Evolutionary conservation across 2,329 filamentous ascomycete genomes (phyloP).

Genomic region (Alternaria atra): DNA sequence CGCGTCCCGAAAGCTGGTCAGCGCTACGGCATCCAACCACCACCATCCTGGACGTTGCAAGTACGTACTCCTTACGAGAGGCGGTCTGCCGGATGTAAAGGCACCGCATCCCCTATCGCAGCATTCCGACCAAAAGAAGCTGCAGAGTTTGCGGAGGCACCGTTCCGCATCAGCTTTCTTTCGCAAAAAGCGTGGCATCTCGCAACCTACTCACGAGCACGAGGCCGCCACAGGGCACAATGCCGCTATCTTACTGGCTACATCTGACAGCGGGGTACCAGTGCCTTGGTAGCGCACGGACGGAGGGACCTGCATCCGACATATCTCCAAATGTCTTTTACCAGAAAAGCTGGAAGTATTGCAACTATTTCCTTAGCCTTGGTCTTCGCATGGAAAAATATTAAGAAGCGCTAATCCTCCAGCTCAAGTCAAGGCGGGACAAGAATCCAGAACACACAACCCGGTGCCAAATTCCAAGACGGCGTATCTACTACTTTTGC

Average conservation of each 20-base stretch:
- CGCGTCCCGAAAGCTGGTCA: slow-evolving; percentile 7
- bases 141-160: slow-evolving; percentile 35
- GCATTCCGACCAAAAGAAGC: slow-evolving; percentile 25
- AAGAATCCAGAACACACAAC: slow-evolving; percentile 5
- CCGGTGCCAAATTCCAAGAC: slow-evolving; percentile 9
- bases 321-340: slow-evolving; percentile 8
- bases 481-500: slow-evolving; percentile 16
- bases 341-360: slow-evolving; percentile 5
- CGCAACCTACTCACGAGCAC: slow-evolving; percentile 25
- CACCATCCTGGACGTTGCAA: slow-evolving; percentile 17
- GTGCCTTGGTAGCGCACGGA: slow-evolving; percentile 21
- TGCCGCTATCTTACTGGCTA: slow-evolving; percentile 20
- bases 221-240: slow-evolving; percentile 26
- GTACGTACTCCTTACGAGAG: slow-evolving; percentile 10
- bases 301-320: slow-evolving; percentile 31
- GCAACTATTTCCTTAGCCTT: background rate
- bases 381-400: slow-evolving; percentile 14
- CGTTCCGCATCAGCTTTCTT: slow-evolving; percentile 23
- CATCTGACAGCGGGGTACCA: slow-evolving; percentile 6
- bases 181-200: slow-evolving; percentile 16
- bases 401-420: background rate
- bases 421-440: slow-evolving; percentile 4
- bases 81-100: slow-evolving; percentile 37
- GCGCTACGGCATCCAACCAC: slow-evolving; percentile 15
- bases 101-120: slow-evolving; percentile 28